Conservation (phyloP, 768 basidiomycete genomes). For the Naganishia vaughanmartiniae region DNA sequence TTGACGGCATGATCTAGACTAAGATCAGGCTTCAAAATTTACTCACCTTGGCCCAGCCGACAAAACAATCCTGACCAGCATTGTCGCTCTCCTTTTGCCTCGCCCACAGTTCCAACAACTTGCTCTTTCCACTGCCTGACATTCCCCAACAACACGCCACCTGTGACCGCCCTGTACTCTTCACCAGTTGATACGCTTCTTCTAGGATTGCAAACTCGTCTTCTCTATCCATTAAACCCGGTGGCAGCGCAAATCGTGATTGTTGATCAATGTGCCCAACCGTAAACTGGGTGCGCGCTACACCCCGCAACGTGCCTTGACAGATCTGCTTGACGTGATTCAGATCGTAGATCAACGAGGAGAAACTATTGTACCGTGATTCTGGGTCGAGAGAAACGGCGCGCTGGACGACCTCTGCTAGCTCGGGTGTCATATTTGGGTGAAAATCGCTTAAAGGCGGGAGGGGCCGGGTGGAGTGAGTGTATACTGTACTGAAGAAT, state of each 20-base stretch:
- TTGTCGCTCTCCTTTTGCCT: slow-evolving; percentile 20
- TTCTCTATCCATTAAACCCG: slow-evolving; percentile 20
- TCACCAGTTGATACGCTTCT: slow-evolving; percentile 16
- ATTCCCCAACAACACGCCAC: slow-evolving; percentile 25
- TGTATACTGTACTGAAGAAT: slow-evolving; percentile 40
- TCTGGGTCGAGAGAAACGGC: slow-evolving; percentile 39
- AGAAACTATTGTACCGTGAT: slow-evolving; percentile 40
- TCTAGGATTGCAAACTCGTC: slow-evolving; percentile 22
- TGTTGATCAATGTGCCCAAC: slow-evolving; percentile 26
- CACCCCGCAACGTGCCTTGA: slow-evolving; percentile 2
- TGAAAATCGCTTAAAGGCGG: slow-evolving; percentile 26
- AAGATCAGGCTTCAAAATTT: too few species aligned
- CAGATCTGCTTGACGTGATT: slow-evolving; percentile 35
- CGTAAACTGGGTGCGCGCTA: slow-evolving; percentile 22
- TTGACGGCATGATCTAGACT: too few species aligned
- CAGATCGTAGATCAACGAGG: slow-evolving; percentile 42
- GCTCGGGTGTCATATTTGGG: slow-evolving; percentile 31
- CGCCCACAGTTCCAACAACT: slow-evolving; percentile 29
- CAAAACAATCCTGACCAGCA: slow-evolving; percentile 28
- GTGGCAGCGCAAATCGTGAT: slow-evolving; percentile 19
- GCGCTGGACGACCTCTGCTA: slow-evolving; percentile 40
- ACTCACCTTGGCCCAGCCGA: slow-evolving; percentile 30
- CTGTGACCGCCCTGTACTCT: slow-evolving; percentile 6
- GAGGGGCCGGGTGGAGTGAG: slow-evolving; percentile 32
- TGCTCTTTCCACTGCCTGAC: slow-evolving; percentile 27